Conservation (phyloP, 2,329 filamentous ascomycete species). For the Phialocephala sp. region DNA sequence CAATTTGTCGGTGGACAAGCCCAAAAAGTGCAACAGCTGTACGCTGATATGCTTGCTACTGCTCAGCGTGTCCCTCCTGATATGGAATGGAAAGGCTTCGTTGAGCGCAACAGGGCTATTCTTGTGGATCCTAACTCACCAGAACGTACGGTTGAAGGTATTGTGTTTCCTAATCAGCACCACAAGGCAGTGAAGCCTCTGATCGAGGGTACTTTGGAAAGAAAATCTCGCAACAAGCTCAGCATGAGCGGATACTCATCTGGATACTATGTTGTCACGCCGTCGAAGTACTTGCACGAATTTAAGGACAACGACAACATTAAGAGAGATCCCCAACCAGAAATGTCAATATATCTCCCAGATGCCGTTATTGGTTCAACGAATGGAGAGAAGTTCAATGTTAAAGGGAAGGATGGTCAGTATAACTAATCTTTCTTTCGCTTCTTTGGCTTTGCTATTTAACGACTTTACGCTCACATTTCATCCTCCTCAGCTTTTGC, state of each 20-base stretch:
- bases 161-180: slow-evolving; percentile 87
- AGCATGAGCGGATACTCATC: slow-evolving; percentile 75
- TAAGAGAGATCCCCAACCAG: slow-evolving; percentile 76
- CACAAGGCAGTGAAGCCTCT: slow-evolving; percentile 81
- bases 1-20: slow-evolving; percentile 80
- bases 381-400: slow-evolving; percentile 83
- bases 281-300: slow-evolving; percentile 88
- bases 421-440: too few relatives aligned
- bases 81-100: slow-evolving; percentile 92
- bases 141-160: slow-evolving; percentile 73
- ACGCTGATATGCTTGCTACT: slow-evolving; percentile 80
- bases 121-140: slow-evolving; percentile 80
- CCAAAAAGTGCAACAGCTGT: slow-evolving; percentile 80
- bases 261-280: slow-evolving; percentile 89
- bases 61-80: slow-evolving; percentile 80
- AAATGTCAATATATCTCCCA: slow-evolving; percentile 89
- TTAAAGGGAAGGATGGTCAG: slow-evolving; percentile 86
- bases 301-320: slow-evolving; percentile 89
- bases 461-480: too few relatives aligned
- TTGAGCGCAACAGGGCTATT: slow-evolving; percentile 69
- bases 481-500: too few relatives aligned
- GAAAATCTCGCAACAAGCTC: slow-evolving; percentile 87
- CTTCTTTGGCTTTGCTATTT: too few relatives aligned
- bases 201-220: slow-evolving; percentile 87
- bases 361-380: slow-evolving; percentile 79